Base-by-base conservation (phyloP, 148 eudicot genomes). In the Silene latifolia region DNA sequence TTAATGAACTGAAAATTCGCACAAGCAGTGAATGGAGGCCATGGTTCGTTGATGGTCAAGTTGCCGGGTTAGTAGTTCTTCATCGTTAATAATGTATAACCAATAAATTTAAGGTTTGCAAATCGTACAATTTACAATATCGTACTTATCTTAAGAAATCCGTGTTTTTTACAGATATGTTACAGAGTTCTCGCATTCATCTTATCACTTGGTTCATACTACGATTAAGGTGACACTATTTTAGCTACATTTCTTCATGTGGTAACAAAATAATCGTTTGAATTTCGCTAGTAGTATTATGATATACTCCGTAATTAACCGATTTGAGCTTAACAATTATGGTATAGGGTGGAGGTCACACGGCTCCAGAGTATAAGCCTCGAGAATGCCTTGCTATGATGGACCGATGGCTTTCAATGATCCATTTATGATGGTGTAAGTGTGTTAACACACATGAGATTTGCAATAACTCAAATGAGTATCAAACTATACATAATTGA, bases 31-130 rank as follows among this genome's bases (percentile, higher is more conserved):
- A 47, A 2, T 71, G 80, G 75, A 48, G 69, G 46, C 80, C 75
- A 18, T 77, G 71, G 74, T 71, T 63, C 23, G 80, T 77, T 10
- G 63, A 62, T 20, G 75, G 71, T 62, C 75, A 71, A 63, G 80
- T 77, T 32, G 63, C 80, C 5, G 75, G 80, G 80, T 71, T 32
- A 71, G 75, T 69, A 48, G 27, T 0, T 70, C 17, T 24, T 25
- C 13, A 10, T 24, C 47, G 8, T 60, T n/a, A 27, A 27, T 1
- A 1, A n/a, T 53, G 4, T 4, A 13, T 59, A 27, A 21, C 21
- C 24, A 17, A 56, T 20, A 5, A 25, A 21, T 25, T 27, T n/a
- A 32, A 15, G 8, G 17, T 35, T 35, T 35, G 39, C 6, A 0
- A 35, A 35, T 35, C 0, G 39, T 3, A 35, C 5, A 35, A 35